These are phyloP conservation scores for Lunasporangiospora selenospora DNA, from an alignment of 192 early-diverging fungal genomes.

Conservation along the genomic window DNA sequence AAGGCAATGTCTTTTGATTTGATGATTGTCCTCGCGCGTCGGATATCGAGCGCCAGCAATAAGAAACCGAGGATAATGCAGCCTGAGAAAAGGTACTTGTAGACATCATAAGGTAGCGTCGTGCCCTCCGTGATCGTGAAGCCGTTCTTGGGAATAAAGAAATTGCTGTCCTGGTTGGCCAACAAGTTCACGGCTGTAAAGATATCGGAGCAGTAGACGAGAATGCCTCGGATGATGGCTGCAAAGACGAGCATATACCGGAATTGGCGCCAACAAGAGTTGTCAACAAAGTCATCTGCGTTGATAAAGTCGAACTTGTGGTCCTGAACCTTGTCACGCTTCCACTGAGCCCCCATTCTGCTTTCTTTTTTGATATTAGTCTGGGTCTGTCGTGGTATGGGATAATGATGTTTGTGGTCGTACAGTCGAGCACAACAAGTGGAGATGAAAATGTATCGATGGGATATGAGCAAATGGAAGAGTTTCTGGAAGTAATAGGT, in stretches of 20 bases:
- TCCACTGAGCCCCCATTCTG: slow-evolving; percentile 66
- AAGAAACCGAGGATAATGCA: slow-evolving; percentile 77
- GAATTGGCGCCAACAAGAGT: slow-evolving; percentile 47
- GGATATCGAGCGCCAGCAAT: slow-evolving; percentile 71
- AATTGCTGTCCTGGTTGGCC: slow-evolving; percentile 43
- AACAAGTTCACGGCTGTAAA: slow-evolving; percentile 76
- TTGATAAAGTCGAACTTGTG: slow-evolving; percentile 92
- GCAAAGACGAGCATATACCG: slow-evolving; percentile 65
- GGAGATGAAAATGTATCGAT: neutral
- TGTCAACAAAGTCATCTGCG: slow-evolving; percentile 73
- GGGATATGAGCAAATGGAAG: neutral
- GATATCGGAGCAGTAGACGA: slow-evolving; percentile 84
- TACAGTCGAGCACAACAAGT: neutral
- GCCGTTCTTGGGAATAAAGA: slow-evolving; percentile 10
- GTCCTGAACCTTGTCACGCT: slow-evolving; percentile 76
- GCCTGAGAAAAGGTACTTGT: slow-evolving; percentile 62
- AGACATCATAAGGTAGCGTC: slow-evolving; percentile 47
- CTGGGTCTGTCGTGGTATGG: too few species aligned
- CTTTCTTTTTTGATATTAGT: too few species aligned
- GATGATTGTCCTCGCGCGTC: slow-evolving; percentile 69
- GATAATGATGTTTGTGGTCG: too few species aligned
- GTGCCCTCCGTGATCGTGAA: slow-evolving; percentile 30
- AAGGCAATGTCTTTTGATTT: slow-evolving; percentile 76
- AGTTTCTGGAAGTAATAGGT: too few species aligned
- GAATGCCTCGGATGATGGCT: slow-evolving; percentile 70